Evolutionary conservation across 305 asterid species (phyloP).

Genomic region (Fraxinus greggii): DNA sequence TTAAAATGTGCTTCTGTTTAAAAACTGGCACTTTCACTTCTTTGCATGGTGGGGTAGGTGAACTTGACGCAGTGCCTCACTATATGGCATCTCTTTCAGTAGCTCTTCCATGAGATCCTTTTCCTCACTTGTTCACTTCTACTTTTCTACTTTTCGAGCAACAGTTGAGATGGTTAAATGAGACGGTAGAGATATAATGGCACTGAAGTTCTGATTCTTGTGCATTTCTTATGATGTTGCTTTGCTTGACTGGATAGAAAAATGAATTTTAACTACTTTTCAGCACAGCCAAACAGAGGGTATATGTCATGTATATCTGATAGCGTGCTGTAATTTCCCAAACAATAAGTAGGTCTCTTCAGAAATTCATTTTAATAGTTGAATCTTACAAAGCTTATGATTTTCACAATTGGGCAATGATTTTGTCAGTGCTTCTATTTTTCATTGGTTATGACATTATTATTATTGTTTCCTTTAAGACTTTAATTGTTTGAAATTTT

Average conservation of each 20-base stretch:
- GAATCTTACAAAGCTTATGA: background rate
- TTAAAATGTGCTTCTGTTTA: background rate
- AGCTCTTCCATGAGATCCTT: background rate
- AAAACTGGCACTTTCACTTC: background rate
- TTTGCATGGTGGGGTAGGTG: background rate
- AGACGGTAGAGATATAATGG: background rate
- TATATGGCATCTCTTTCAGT: background rate
- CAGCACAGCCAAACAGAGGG: background rate
- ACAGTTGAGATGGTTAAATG: background rate
- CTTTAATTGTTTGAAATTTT: background rate
- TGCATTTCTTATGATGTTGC: background rate
- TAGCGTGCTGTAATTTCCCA: background rate
- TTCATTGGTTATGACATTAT: background rate
- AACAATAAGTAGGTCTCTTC: background rate
- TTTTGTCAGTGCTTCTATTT: background rate
- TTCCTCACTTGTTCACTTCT: background rate
- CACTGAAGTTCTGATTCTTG: background rate
- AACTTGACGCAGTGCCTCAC: background rate
- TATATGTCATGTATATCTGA: background rate
- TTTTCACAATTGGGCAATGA: background rate
- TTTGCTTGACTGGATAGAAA: background rate
- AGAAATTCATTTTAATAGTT: background rate
- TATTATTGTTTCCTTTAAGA: background rate
- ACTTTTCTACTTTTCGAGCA: background rate
- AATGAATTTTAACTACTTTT: background rate